These are phyloP conservation scores for Kalanchoe fedtschenkoi DNA, from an alignment of 164 flowering plant species.

Conservation along the genomic window DNA sequence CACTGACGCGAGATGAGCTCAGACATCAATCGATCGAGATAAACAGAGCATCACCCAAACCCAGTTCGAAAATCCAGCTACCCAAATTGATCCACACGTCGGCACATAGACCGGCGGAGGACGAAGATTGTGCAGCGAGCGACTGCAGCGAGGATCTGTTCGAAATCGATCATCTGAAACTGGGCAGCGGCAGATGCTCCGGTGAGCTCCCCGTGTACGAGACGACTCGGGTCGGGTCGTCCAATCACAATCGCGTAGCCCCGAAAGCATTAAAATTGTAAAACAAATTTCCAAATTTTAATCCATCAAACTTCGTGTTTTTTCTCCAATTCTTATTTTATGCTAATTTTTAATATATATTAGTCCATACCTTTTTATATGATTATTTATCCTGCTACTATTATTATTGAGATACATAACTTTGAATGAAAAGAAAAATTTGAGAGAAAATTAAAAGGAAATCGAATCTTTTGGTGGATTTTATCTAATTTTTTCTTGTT, in stretches of 20 bases:
- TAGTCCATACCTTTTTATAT: too few relatives aligned
- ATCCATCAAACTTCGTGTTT: too few relatives aligned
- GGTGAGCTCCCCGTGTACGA: constrained; percentile 42
- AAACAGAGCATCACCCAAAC: constrained; percentile 32
- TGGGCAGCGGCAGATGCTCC: constrained; percentile 11
- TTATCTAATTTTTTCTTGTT: too few relatives aligned
- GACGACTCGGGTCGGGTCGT: constrained; percentile 29
- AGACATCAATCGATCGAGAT: constrained; percentile 26
- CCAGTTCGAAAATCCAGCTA: constrained; percentile 44
- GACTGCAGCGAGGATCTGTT: constrained; percentile 5
- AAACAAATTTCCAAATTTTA: background rate
- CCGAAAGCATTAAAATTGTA: constrained; percentile 16
- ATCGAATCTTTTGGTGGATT: too few relatives aligned
- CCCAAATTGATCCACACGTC: constrained; percentile 10
- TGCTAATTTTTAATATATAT: too few relatives aligned
- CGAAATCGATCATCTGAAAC: constrained; percentile 16
- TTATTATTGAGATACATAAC: too few relatives aligned
- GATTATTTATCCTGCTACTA: too few relatives aligned
- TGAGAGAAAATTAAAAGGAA: too few relatives aligned
- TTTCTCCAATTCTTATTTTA: too few relatives aligned
- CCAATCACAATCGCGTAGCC: constrained; percentile 21
- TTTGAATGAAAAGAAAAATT: too few relatives aligned
- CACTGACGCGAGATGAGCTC: constrained; percentile 26
- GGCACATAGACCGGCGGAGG: constrained; percentile 10
- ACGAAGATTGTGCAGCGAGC: constrained; percentile 19